Evolutionary conservation across 192 early-diverging fungal genomes (phyloP).

Genomic region (Pilobolus umbonatus): DNA sequence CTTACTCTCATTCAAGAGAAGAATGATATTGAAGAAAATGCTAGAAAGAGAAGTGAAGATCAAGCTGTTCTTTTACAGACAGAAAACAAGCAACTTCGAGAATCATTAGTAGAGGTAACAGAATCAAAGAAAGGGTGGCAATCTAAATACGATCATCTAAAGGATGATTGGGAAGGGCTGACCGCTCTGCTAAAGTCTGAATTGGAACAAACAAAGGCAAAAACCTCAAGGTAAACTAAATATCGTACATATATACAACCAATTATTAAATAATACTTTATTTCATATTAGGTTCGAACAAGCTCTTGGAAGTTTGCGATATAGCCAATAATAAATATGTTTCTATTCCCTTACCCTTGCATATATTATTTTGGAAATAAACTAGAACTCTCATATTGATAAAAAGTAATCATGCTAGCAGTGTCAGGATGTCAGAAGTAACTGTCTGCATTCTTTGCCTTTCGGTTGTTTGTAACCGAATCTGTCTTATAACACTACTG

Average conservation of each 20-base stretch:
- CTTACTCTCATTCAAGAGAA: neutral
- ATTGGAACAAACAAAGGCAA: slow-evolving; percentile 7
- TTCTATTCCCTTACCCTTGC: neutral
- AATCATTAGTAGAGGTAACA: neutral
- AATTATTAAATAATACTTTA: neutral
- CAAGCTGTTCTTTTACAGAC: neutral
- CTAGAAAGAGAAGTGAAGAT: neutral
- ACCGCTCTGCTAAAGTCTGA: slow-evolving; percentile 3
- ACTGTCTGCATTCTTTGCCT: slow-evolving; percentile 14
- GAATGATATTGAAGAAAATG: neutral
- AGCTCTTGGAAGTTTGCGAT: slow-evolving; percentile 2
- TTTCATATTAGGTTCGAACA: slow-evolving; percentile 1
- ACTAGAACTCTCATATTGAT: slow-evolving; percentile 4
- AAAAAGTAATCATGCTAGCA: too few relatives aligned
- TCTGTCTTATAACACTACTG: slow-evolving; percentile 4
- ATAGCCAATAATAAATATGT: neutral
- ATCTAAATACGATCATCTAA: slow-evolving; percentile 4
- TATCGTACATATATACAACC: too few relatives aligned
- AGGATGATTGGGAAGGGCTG: slow-evolving; percentile 10
- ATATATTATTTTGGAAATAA: neutral
- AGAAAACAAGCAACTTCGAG: neutral
- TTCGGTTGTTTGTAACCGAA: slow-evolving; percentile 1
- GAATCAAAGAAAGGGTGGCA: slow-evolving; percentile 5
- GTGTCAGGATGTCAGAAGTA: slow-evolving; percentile 3
- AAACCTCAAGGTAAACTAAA: slow-evolving; percentile 4